phyloP scores from a whole-genome alignment of 1,284 basidiomycete genomes.

The Microbotryum violaceum region DNA sequence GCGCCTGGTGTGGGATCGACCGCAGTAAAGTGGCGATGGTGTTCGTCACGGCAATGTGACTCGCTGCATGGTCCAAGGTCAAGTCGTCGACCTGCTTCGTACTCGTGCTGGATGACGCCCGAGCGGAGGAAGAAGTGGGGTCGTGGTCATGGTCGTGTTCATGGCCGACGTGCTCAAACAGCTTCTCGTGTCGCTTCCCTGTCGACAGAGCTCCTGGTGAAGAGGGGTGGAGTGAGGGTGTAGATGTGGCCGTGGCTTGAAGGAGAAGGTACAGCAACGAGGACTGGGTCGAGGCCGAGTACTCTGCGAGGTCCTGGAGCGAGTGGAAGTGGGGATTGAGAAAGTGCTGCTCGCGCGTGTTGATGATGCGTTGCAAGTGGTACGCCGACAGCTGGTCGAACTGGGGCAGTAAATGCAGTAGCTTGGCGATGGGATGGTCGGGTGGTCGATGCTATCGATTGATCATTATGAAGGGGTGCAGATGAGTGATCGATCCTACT shows the following conservation, averaged over 20 bases:
- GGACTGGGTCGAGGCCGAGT: conserved; percentile 28
- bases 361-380: conserved; percentile 31
- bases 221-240: conserved; percentile 8
- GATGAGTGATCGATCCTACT: background rate
- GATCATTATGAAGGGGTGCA: background rate
- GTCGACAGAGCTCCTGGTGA: background rate
- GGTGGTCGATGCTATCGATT: conserved; percentile 17
- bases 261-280: conserved; percentile 31
- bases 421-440: conserved; percentile 28
- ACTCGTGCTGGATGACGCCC: too few relatives aligned
- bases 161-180: conserved; percentile 23
- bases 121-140: too few relatives aligned
- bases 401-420: conserved; percentile 23
- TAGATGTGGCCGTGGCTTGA: conserved; percentile 15
- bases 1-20: conserved; percentile 31
- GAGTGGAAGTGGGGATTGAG: conserved; percentile 27
- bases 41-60: conserved; percentile 31
- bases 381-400: conserved; percentile 28
- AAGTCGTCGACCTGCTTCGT: conserved; percentile 20
- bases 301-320: conserved; percentile 31
- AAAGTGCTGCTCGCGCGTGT: conserved; percentile 30
- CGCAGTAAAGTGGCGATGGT: conserved; percentile 29
- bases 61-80: conserved; percentile 33
- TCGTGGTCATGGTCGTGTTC: conserved; percentile 15
- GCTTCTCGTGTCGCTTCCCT: conserved; percentile 9